Evolutionary conservation across 1,284 basidiomycete genomes (phyloP).

Genomic region (Taiwanofungus camphoratus): DNA sequence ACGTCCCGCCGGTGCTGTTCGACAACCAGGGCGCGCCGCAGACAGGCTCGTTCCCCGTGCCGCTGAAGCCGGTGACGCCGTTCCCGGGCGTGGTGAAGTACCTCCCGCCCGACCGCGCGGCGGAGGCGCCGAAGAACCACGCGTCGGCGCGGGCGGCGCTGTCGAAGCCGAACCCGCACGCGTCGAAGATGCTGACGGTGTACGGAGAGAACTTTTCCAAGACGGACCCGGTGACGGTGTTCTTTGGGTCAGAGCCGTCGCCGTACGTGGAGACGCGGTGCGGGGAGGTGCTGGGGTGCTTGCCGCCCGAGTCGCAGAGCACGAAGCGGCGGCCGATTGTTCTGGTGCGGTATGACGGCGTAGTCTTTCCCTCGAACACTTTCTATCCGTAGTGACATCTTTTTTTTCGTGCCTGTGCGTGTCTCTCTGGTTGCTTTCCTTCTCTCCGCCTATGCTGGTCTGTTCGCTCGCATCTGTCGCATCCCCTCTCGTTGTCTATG

Average conservation of each 20-base stretch:
- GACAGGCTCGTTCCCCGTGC: slow-evolving; percentile 66
- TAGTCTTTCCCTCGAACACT: slow-evolving; percentile 86
- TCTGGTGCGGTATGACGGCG: slow-evolving; percentile 83
- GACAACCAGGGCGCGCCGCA: slow-evolving; percentile 65
- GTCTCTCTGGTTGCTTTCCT: slow-evolving; percentile 2
- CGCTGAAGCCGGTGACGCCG: slow-evolving; percentile 79
- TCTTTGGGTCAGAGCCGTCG: slow-evolving; percentile 86
- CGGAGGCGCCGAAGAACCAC: slow-evolving; percentile 65
- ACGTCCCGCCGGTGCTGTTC: slow-evolving; percentile 79
- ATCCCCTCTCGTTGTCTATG: slow-evolving; percentile 11
- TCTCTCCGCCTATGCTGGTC: slow-evolving; percentile 2
- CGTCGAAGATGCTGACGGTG: slow-evolving; percentile 74
- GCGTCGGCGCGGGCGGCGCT: slow-evolving; percentile 58
- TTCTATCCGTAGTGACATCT: slow-evolving; percentile 59
- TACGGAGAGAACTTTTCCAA: slow-evolving; percentile 91
- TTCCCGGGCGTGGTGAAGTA: slow-evolving; percentile 83
- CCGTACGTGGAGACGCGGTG: slow-evolving; percentile 85
- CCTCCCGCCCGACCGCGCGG: slow-evolving; percentile 77
- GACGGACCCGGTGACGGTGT: slow-evolving; percentile 70
- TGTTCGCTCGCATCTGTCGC: slow-evolving; percentile 2
- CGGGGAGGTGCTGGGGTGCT: slow-evolving; percentile 78
- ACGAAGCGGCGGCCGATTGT: slow-evolving; percentile 74
- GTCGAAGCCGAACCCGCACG: slow-evolving; percentile 66
- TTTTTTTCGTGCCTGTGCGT: slow-evolving; percentile 7
- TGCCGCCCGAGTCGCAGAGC: slow-evolving; percentile 62